Evolutionary conservation across 495 filamentous ascomycete species (phyloP).

Genomic region (Penicillium paradoxum): DNA sequence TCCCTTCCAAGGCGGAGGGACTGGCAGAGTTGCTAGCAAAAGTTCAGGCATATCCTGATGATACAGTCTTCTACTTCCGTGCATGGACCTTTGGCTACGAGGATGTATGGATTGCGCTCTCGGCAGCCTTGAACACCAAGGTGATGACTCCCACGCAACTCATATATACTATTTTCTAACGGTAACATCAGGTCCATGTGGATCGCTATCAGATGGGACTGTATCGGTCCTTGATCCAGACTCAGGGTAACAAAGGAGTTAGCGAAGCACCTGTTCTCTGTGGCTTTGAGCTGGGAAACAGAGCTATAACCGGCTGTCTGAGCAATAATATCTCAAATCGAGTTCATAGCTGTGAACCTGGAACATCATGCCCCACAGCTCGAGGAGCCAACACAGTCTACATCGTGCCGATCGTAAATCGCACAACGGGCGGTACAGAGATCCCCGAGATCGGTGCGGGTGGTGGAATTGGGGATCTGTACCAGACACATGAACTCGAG

Average conservation of each 20-base stretch:
- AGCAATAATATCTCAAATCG: conserved; percentile 58
- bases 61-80: conserved; percentile 79
- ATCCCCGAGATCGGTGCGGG: conserved; percentile 72
- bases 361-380: conserved; percentile 54
- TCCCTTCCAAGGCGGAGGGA: conserved; percentile 63
- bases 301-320: conserved; percentile 60
- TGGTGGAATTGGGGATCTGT: conserved; percentile 71
- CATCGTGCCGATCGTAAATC: conserved; percentile 71
- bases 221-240: conserved; percentile 59
- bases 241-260: conserved; percentile 26
- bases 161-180: conserved; percentile 5
- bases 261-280: conserved; percentile 62
- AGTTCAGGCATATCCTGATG: conserved; percentile 60
- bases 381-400: conserved; percentile 56
- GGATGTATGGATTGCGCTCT: conserved; percentile 83
- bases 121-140: conserved; percentile 60
- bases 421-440: conserved; percentile 51
- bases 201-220: conserved; percentile 73
- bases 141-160: conserved; percentile 31
- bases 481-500: conserved; percentile 60
- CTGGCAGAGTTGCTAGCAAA: conserved; percentile 68
- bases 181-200: conserved; percentile 60
- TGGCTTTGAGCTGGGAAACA: conserved; percentile 75
- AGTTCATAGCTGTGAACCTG: conserved; percentile 86
- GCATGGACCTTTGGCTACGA: conserved; percentile 95